Conservation (phyloP, 345 rosid species). For the Salix dunnii region DNA sequence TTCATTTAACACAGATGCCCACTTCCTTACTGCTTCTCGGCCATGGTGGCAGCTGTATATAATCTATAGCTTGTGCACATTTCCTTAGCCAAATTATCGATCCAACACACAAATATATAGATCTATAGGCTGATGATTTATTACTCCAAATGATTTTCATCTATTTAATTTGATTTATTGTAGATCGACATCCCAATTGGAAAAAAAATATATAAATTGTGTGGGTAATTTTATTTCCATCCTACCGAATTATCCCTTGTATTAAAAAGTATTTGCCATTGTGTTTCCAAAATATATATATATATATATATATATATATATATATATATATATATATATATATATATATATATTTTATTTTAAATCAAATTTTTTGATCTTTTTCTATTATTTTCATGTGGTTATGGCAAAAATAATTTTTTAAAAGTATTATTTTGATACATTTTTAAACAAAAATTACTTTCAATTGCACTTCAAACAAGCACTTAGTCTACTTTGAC, state of each 20-base stretch:
- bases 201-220: background rate
- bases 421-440: too few relatives aligned
- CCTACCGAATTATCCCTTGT: background rate
- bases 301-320: too few relatives aligned
- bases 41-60: background rate
- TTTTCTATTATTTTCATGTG: too few relatives aligned
- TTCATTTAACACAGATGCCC: too few relatives aligned
- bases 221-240: background rate
- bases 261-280: rapidly evolving
- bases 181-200: background rate
- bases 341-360: too few relatives aligned
- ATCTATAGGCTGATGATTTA: too few relatives aligned
- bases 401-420: too few relatives aligned
- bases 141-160: background rate
- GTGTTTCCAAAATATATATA: too few relatives aligned
- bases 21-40: background rate
- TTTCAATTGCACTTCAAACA: too few relatives aligned
- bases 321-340: too few relatives aligned
- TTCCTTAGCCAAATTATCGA: background rate
- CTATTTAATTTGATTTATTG: background rate
- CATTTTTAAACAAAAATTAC: too few relatives aligned
- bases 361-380: too few relatives aligned
- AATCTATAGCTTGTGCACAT: background rate
- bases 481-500: background rate
- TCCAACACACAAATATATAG: background rate